Evolutionary conservation across 2,329 filamentous ascomycete genomes (phyloP).

Genomic region (Colletotrichum sp.): DNA sequence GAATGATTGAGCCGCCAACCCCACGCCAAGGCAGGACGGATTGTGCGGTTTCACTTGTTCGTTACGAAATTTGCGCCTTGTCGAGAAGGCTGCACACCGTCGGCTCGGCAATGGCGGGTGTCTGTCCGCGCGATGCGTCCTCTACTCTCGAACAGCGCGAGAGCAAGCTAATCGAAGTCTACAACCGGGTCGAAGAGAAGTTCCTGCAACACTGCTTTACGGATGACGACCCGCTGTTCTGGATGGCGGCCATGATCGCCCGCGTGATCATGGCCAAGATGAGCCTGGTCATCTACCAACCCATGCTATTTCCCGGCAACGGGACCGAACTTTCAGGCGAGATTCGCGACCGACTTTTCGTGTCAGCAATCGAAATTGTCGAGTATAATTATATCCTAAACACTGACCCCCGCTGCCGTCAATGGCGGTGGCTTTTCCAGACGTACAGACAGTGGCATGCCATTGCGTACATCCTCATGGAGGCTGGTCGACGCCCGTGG

Average conservation of each 20-base stretch:
- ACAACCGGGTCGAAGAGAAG: slow-evolving; percentile 58
- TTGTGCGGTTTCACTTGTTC: slow-evolving; percentile 51
- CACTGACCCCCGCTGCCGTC: slow-evolving; percentile 55
- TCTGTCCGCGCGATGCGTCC: slow-evolving; percentile 32
- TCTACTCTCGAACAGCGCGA: slow-evolving; percentile 40
- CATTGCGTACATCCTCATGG: slow-evolving; percentile 53
- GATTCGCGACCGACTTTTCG: slow-evolving; percentile 71
- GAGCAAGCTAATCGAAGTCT: slow-evolving; percentile 56
- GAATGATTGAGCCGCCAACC: slow-evolving; percentile 51
- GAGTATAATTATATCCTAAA: slow-evolving; percentile 72
- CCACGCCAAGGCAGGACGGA: slow-evolving; percentile 58
- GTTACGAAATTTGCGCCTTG: slow-evolving; percentile 56
- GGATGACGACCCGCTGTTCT: slow-evolving; percentile 62
- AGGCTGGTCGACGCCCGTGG: slow-evolving; percentile 52
- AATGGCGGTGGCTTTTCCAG: slow-evolving; percentile 55
- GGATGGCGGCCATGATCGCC: slow-evolving; percentile 71
- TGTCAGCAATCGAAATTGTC: slow-evolving; percentile 76
- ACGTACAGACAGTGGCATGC: slow-evolving; percentile 59
- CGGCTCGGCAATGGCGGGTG: slow-evolving; percentile 35
- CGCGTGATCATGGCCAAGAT: slow-evolving; percentile 79
- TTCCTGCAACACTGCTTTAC: slow-evolving; percentile 54
- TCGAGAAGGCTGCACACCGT: slow-evolving; percentile 38
- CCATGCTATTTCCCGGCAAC: slow-evolving; percentile 66
- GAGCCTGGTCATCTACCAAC: slow-evolving; percentile 79
- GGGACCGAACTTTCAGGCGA: slow-evolving; percentile 63